Percentiles rank a stretch among this genome's conserved stretches.
These are phyloP conservation scores for Xylaria sp. DNA, from an alignment of 2,329 filamentous ascomycete genomes.

Conservation along the genomic window DNA sequence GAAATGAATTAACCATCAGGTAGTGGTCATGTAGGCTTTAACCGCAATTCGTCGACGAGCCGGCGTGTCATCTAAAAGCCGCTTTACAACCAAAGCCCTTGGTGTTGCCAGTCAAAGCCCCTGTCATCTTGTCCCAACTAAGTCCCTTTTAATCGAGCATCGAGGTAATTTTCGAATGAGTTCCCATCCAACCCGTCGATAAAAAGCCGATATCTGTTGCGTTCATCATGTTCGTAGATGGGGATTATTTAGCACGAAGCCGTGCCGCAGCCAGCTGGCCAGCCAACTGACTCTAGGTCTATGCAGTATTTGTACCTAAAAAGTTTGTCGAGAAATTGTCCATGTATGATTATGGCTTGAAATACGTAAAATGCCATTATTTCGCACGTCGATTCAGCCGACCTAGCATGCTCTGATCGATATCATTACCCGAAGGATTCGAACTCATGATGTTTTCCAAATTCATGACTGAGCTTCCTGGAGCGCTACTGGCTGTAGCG, in stretches of 20 bases:
- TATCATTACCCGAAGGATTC: conserved; percentile 57
- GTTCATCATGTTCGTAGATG: conserved; percentile 16
- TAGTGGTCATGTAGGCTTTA: conserved; percentile 44
- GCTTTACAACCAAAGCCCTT: conserved; percentile 14
- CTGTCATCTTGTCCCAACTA: conserved; percentile 1
- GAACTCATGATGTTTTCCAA: conserved; percentile 62
- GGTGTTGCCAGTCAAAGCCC: not conserved
- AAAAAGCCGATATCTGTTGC: not conserved
- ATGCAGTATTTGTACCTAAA: conserved; percentile 31
- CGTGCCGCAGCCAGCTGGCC: conserved; percentile 31
- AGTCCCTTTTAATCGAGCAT: conserved; percentile 19
- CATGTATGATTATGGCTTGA: not conserved
- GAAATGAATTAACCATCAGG: conserved; percentile 23
- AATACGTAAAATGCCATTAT: not conserved
- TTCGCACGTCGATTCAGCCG: conserved; percentile 57
- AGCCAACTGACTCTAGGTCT: conserved; percentile 33
- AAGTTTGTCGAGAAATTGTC: conserved; percentile 9
- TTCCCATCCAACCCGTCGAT: not conserved
- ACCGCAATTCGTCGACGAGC: conserved; percentile 48
- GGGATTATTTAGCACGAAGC: not conserved
- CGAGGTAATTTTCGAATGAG: conserved; percentile 23
- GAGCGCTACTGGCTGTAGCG: conserved; percentile 45
- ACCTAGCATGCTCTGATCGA: conserved; percentile 66
- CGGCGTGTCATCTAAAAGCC: conserved; percentile 31
- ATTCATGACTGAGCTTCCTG: conserved; percentile 64